These are phyloP conservation scores for Ophiognomonia clavigignenti-juglandacearum DNA, from an alignment of 2,329 filamentous ascomycete species.

Conservation along the genomic window DNA sequence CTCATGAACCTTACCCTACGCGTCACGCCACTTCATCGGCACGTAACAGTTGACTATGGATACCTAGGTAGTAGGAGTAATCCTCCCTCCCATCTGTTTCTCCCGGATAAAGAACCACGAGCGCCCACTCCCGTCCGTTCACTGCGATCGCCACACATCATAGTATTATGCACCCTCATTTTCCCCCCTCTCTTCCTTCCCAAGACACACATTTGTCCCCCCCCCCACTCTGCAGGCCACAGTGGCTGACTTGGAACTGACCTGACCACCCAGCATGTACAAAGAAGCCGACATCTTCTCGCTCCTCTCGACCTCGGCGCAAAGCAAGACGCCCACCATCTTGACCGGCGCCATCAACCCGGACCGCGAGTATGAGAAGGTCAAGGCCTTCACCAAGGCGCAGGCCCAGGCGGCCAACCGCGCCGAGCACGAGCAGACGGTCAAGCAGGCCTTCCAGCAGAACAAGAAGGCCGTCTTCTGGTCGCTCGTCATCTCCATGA, in stretches of 20 bases:
- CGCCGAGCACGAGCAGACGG: conserved; percentile 7
- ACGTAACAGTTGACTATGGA: no score
- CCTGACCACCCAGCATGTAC: no score
- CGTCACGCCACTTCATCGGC: no score
- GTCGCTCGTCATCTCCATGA: conserved; percentile 34
- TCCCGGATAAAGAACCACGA: no score
- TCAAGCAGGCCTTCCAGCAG: neutral
- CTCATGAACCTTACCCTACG: no score
- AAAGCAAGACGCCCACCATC: neutral
- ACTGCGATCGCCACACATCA: no score
- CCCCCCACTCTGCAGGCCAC: neutral
- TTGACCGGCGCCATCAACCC: neutral
- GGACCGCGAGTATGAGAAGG: conserved; percentile 1
- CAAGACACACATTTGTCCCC: neutral
- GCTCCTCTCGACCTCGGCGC: neutral
- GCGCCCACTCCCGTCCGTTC: no score
- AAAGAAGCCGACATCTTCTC: neutral
- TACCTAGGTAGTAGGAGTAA: no score
- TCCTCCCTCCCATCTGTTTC: no score
- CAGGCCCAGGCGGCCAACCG: conserved; percentile 7
- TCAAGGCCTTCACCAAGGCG: conserved; percentile 3
- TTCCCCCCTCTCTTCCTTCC: no score
- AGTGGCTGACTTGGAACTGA: neutral
- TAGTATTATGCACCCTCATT: no score
- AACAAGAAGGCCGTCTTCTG: conserved; percentile 13